These are phyloP conservation scores for Carex cristatella DNA, from an alignment of 176 grass and related monocot species.

Conservation along the genomic window DNA sequence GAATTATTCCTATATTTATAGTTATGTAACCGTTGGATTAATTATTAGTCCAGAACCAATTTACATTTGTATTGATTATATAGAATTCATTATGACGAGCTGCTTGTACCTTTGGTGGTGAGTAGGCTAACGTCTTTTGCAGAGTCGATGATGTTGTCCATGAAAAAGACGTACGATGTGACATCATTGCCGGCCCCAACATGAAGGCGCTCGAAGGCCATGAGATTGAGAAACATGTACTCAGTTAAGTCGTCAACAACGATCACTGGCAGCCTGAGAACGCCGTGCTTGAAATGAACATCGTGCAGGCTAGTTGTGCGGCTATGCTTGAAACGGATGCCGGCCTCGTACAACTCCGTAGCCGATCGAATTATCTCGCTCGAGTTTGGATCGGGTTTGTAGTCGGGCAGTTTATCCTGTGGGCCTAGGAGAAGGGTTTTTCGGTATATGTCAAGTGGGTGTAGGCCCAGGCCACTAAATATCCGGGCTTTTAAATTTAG, in stretches of 20 bases:
- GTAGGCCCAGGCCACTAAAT: conserved; percentile 27
- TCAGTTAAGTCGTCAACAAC: conserved; percentile 76
- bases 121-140: conserved; percentile 71
- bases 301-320: conserved; percentile 39
- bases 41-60: neutral
- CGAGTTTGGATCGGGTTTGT: neutral
- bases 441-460: conserved; percentile 49
- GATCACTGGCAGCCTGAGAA: conserved; percentile 41
- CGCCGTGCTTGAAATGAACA: conserved; percentile 46
- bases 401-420: neutral
- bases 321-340: conserved; percentile 53
- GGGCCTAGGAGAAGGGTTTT: conserved; percentile 44
- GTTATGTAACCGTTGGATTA: neutral
- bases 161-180: conserved; percentile 88
- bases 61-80: neutral
- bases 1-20: conserved; percentile 35
- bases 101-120: conserved; percentile 29
- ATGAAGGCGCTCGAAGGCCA: conserved; percentile 89
- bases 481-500: neutral
- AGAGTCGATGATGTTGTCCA: conserved; percentile 82
- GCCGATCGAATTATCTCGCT: conserved; percentile 60
- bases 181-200: conserved; percentile 66
- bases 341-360: conserved; percentile 74
- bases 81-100: neutral
- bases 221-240: conserved; percentile 86